Evolutionary conservation across 2,329 filamentous ascomycete genomes (phyloP), one percentile per base, ranked within the genome.

Genomic region (Hypoxylon sp.): DNA sequence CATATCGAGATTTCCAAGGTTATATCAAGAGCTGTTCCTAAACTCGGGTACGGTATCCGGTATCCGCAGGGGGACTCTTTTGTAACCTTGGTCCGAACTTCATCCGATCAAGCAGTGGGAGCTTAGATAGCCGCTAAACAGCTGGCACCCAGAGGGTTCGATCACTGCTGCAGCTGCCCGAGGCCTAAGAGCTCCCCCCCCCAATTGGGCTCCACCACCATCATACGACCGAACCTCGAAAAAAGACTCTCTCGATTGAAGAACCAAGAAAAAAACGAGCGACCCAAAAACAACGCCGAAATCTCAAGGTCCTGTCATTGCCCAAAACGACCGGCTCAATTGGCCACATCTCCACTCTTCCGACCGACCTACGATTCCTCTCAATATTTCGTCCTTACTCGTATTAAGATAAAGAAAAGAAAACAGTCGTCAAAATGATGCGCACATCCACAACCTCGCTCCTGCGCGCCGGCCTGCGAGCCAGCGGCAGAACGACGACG

Each of bases 391-490:
- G 50, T 62, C 51, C 49, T 56, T 24, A 28, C n/a, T n/a, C 46
- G 41, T 55, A 17, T 51, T 41, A 32, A 50, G 43, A 50, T 28
- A 28, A 48, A 62, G 39, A 48, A 54, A 22, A 50, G 59, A 34
- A 48, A 51, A 62, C 10, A 30, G 11, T 26, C 24, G 7, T 52
- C 70, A 72, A 41, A 39, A 87, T 86, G 85, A 80, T 86, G 79
- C 84, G 85, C 79, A 82, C 83, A 73, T 78, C 80, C 70, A 80
- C 82, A 71, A 80, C 83, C 70, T 81, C 81, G 71, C 76, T 84
- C 76, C 79, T 86, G 79, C 84, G 84, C 79, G 77, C 79, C 71
- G 74, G 76, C 68, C 67, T 74, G 70, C 74, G 77, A 59, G 79
- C 80, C 70, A 75, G 74, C 74, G 73, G 75, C 62, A 74, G 73